Evolutionary conservation across 176 grass and related monocot species (phyloP).

Genomic region (Bothriochloa decipiens): DNA sequence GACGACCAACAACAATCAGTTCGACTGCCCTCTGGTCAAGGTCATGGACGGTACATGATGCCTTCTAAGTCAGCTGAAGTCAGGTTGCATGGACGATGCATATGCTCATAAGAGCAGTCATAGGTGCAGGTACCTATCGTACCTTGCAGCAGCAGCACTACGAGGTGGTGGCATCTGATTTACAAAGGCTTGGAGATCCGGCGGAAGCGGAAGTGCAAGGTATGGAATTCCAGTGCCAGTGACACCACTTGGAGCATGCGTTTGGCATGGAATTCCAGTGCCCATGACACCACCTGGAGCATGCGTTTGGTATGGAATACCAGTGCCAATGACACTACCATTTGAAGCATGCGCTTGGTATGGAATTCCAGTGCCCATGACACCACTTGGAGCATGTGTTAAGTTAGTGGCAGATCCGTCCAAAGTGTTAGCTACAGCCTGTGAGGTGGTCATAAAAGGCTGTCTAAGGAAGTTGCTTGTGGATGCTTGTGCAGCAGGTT

Average conservation of each 20-base stretch:
- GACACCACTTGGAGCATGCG: too few species aligned
- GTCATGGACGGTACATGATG: neutral
- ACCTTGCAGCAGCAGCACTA: neutral
- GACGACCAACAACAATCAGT: too few species aligned
- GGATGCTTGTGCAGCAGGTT: neutral
- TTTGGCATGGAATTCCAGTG: neutral
- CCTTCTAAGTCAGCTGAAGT: neutral
- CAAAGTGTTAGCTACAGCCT: neutral
- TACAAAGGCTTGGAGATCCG: conserved; percentile 4
- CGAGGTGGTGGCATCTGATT: neutral
- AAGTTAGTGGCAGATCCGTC: conserved; percentile 17
- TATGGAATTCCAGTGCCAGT: neutral
- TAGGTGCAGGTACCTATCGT: conserved; percentile 1
- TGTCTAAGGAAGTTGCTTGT: conserved; percentile 4
- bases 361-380: neutral
- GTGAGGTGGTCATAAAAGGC: conserved; percentile 1
- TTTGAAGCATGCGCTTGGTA: neutral
- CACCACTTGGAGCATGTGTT: neutral
- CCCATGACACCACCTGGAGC: neutral
- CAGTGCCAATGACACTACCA: too few species aligned
- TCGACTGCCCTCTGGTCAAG: conserved; percentile 14
- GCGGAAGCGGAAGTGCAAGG: conserved; percentile 8
- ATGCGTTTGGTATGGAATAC: neutral
- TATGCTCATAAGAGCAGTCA: neutral
- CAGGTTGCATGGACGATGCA: neutral